phyloP scores from a whole-genome alignment of 257 asterid genomes.

The Nicotiana undulata region DNA sequence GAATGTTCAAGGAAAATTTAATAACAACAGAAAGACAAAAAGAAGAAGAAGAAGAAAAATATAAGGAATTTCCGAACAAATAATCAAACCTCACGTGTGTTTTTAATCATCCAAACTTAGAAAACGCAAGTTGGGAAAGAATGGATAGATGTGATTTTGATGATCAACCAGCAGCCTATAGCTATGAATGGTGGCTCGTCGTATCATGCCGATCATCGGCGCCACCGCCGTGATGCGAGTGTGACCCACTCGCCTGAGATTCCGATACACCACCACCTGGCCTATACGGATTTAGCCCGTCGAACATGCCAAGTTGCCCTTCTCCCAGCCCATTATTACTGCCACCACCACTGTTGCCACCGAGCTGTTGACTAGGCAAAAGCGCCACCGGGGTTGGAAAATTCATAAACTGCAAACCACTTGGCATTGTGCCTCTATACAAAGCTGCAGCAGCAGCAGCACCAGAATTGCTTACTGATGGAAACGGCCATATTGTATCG shows the following conservation, averaged over 20 bases:
- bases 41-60: neutral
- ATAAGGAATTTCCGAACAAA: constrained; percentile 18
- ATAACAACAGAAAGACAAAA: neutral
- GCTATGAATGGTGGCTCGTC: constrained; percentile 65
- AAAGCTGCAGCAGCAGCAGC: constrained; percentile 54
- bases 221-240: constrained; percentile 52
- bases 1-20: neutral
- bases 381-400: constrained; percentile 72
- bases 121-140: constrained; percentile 18
- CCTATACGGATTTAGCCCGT: constrained; percentile 53
- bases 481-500: constrained; percentile 85
- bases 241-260: constrained; percentile 76
- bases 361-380: constrained; percentile 58
- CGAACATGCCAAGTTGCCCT: constrained; percentile 54
- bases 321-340: constrained; percentile 48
- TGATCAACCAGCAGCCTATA: neutral
- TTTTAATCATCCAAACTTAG: constrained; percentile 33
- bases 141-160: neutral
- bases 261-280: constrained; percentile 49
- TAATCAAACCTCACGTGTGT: constrained; percentile 32
- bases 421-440: constrained; percentile 69
- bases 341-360: constrained; percentile 13
- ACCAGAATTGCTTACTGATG: constrained; percentile 38
- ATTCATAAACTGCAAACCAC: constrained; percentile 88
- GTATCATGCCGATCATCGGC: constrained; percentile 63